Base-by-base conservation (phyloP, 352 stramenopile species). In the Phytophthora fragariaefolia region DNA sequence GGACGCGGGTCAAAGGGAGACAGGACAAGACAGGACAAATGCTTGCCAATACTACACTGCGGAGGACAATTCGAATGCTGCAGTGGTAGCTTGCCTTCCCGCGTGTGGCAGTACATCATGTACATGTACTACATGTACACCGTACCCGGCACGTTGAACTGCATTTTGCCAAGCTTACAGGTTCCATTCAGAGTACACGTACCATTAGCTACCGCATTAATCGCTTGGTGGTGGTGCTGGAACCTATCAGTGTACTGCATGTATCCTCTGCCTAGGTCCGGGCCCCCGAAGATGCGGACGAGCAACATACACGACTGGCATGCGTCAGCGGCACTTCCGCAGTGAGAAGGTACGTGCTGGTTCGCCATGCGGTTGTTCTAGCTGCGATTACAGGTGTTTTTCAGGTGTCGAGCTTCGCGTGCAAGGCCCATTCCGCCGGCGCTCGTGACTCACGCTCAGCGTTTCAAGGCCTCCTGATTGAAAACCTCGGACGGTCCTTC, bases 301-400 rank as follows among this genome's bases (percentile, higher is more conserved):
- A 52, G 38, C 52, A 27, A 40, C 43, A 50, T 58, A 61, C 26
- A 32, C 24, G 24, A 32, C 38, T 36, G 38, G 45, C 45, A 24
- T 60, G 48, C 64, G 51, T 47, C 50, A 72, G 40, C 4, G 7
- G 27, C 64, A 68, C 50, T 68, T 45, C 60, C 63, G 51, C 36
- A 27, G 26, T 63, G 64, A 63, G 22, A 72, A 22, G 57, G 58
- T 47, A 68, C 58, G 64, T 68, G 45, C 57, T 51, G 42, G 27
- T 18, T 36, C 50, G 46, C 58, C 59, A 58, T 69, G 59, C 18
- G 65, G 46, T 73, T 68, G 65, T 69, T 24, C 12, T 48, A 48
- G 65, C 65, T 3, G 22, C 15, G 46, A 69, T 73, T 68, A 59
- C 65, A 73, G 27, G 65, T 69, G 65, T 67, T 72, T 43, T 65